Evolutionary conservation across 129 eudicot genomes (phyloP).

Genomic region (Arctium lappa): DNA sequence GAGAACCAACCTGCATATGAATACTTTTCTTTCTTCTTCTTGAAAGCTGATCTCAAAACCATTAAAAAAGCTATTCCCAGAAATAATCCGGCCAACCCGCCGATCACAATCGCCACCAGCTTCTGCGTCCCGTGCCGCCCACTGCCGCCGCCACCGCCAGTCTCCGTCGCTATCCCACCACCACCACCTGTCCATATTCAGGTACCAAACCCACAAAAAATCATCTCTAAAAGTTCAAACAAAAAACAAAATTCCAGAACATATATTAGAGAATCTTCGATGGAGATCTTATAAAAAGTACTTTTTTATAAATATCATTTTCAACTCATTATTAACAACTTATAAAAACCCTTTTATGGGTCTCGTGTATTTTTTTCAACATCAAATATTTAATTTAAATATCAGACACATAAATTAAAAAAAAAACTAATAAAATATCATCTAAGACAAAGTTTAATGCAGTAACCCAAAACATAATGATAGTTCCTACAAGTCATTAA

Average conservation of each 20-base stretch:
- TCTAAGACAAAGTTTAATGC: too few relatives aligned
- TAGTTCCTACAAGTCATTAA: too few relatives aligned
- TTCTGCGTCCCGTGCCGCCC: constrained; percentile 52
- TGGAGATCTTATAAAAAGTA: too few relatives aligned
- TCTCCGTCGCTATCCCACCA: constrained; percentile 31
- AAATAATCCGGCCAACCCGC: constrained; percentile 70
- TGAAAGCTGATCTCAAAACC: constrained; percentile 63
- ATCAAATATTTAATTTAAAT: too few relatives aligned
- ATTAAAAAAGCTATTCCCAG: constrained; percentile 57
- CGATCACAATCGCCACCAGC: constrained; percentile 82
- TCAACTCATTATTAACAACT: too few relatives aligned
- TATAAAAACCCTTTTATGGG: too few relatives aligned
- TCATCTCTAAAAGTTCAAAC: neutral
- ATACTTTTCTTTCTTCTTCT: constrained; percentile 58
- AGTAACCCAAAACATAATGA: too few relatives aligned
- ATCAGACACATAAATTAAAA: too few relatives aligned
- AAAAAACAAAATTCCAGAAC: constrained; percentile 14
- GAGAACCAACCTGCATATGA: constrained; percentile 4
- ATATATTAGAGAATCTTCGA: too few relatives aligned
- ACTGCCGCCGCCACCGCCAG: constrained; percentile 40
- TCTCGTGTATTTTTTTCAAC: too few relatives aligned
- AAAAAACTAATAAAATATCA: too few relatives aligned
- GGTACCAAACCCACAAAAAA: constrained; percentile 17
- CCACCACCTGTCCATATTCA: constrained; percentile 36
- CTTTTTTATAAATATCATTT: too few relatives aligned